Percentiles rank a stretch among this genome's conserved stretches.
These are phyloP conservation scores for Colletotrichum eleusines DNA, from an alignment of 2,329 filamentous ascomycete genomes.

Conservation along the genomic window DNA sequence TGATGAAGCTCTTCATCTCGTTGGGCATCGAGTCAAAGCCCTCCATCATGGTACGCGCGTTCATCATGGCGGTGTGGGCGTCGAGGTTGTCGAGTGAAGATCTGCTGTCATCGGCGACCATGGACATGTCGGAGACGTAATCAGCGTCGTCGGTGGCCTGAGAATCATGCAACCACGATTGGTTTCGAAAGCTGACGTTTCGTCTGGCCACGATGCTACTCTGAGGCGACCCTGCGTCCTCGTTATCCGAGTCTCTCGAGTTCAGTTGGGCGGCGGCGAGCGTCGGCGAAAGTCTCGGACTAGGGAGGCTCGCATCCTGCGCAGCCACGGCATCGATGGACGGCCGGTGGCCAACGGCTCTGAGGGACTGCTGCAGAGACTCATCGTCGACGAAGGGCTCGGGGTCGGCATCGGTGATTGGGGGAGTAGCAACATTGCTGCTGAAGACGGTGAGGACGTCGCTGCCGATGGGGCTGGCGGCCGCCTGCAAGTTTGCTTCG, in stretches of 20 bases:
- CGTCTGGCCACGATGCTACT: conserved; percentile 31
- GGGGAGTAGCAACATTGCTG: conserved; percentile 77
- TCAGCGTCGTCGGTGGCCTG: conserved; percentile 56
- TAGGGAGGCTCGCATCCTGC: conserved; percentile 93
- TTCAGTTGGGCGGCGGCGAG: conserved; percentile 76
- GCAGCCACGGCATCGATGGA: conserved; percentile 77
- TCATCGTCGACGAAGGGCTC: conserved; percentile 70
- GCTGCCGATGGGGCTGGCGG: conserved; percentile 64
- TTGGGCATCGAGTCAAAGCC: conserved; percentile 91
- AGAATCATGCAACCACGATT: conserved; percentile 56
- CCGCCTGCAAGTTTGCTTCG: conserved; percentile 46
- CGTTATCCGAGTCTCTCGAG: conserved; percentile 56
- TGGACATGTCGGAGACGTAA: conserved; percentile 43
- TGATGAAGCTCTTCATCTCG: conserved; percentile 94
- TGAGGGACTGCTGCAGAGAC: conserved; percentile 59
- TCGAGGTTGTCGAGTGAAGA: conserved; percentile 46
- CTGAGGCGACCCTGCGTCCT: conserved; percentile 51
- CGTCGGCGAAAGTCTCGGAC: conserved; percentile 92
- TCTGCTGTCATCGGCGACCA: conserved; percentile 40
- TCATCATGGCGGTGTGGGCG: conserved; percentile 68
- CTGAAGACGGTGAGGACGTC: conserved; percentile 71
- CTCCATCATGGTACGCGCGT: conserved; percentile 88
- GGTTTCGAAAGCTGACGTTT: conserved; percentile 33
- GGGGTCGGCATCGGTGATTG: conserved; percentile 78
- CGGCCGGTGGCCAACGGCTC: conserved; percentile 62